Conservation (phyloP, 352 stramenopile genomes). For the Phytophthora pini region DNA sequence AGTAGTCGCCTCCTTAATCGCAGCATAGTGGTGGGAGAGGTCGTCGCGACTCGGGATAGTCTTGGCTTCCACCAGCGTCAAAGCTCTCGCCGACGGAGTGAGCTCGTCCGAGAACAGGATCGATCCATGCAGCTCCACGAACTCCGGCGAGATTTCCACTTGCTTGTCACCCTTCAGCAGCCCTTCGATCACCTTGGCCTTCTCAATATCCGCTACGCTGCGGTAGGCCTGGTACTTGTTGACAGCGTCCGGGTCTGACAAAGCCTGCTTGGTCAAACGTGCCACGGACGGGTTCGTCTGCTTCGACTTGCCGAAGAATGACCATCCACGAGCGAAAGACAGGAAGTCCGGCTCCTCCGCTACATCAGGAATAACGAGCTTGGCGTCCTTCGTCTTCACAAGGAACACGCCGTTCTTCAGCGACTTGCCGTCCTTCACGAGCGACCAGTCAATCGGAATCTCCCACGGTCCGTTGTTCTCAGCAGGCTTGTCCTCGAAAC, state of each 20-base stretch:
- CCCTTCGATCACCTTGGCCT: slow-evolving; percentile 73
- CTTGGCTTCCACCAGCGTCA: slow-evolving; percentile 64
- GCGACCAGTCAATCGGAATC: slow-evolving; percentile 78
- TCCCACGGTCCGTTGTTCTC: slow-evolving; percentile 80
- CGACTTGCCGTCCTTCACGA: slow-evolving; percentile 71
- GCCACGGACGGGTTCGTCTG: slow-evolving; percentile 55
- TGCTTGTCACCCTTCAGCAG: slow-evolving; percentile 53
- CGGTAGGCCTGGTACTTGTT: slow-evolving; percentile 85
- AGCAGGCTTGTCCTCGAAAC: slow-evolving; percentile 71
- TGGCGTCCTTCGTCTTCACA: slow-evolving; percentile 65
- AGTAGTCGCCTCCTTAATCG: slow-evolving; percentile 67
- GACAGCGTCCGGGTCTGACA: slow-evolving; percentile 72
- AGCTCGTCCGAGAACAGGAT: slow-evolving; percentile 79
- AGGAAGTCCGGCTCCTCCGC: slow-evolving; percentile 66
- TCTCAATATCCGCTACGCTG: slow-evolving; percentile 67
- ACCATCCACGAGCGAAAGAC: slow-evolving; percentile 79
- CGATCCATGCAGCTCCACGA: slow-evolving; percentile 65
- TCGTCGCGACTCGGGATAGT: slow-evolving; percentile 70
- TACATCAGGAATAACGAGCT: slow-evolving; percentile 59
- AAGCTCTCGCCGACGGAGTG: slow-evolving; percentile 61
- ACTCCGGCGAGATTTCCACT: slow-evolving; percentile 63
- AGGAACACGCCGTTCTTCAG: slow-evolving; percentile 67
- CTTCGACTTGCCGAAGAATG: slow-evolving; percentile 83
- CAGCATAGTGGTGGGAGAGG: slow-evolving; percentile 72
- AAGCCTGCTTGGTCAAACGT: slow-evolving; percentile 67